Base-by-base conservation (phyloP, 768 basidiomycete species). In the Dentipellis fragilis region DNA sequence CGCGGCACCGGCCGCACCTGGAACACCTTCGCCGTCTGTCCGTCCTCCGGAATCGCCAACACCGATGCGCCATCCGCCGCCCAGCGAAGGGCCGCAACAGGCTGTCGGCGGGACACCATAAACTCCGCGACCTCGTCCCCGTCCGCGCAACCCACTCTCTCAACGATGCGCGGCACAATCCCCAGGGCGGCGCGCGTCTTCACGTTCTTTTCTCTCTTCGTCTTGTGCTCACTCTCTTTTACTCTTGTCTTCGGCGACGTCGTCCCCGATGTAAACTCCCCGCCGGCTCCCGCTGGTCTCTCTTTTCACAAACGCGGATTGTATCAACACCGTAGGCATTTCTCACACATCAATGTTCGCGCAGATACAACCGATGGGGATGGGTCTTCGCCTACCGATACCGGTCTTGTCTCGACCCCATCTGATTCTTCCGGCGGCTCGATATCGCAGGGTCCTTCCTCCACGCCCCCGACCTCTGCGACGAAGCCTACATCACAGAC, bases 1-100 rank as follows among this genome's bases (percentile, higher is more conserved):
- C 60, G 59, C 1, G 63, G 58, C 4, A 58, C 47, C 23, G 70
- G 70, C 14, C 69, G 65, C 22, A 79, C 58, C 51, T 73, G 74
- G 62, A 78, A 84, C 10, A 83, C 71, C 21, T 72, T 73, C 22
- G 78, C 65, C 12, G 73, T 71, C 56, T 80, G 79, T 1, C 85
- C 85, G 55, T 84, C 83, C 58, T 71, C 68, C 10, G 77, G 73
- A 2, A 75, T 74, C 8, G 80, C 76, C 8, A 75, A 62, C 3
- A 87, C 58, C 16, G 71, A 70, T 29, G 75, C 78, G 12, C 83
- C 84, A 57, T 84, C 82, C 10, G 62, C 59, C 6, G 79, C 75
- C 62, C 84, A 87, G 35, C 62, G 55, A 0, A 86, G 61, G 5
- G 67, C 66, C 10, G 77, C 71, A 14, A 85, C 66, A 0, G 74